These are phyloP conservation scores for Ciborinia camelliae DNA, from an alignment of 2,329 filamentous ascomycete genomes.

Conservation along the genomic window DNA sequence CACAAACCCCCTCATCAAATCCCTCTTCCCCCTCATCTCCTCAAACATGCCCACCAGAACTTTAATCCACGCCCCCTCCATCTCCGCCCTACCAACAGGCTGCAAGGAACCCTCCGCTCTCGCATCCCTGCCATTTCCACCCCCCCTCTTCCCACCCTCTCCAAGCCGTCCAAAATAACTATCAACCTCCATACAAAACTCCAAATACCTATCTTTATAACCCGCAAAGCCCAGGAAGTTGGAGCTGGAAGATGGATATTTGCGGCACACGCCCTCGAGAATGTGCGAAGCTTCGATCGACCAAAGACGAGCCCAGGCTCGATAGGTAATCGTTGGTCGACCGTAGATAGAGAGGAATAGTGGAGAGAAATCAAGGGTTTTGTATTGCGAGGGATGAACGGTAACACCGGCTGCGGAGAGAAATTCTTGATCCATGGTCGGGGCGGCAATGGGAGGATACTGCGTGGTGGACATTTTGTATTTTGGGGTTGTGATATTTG, in stretches of 20 bases:
- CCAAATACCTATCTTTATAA: not conserved
- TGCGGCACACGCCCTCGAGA: not conserved
- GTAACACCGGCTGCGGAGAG: not conserved
- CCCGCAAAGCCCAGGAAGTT: not conserved
- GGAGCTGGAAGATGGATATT: not conserved
- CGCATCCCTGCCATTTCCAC: not conserved
- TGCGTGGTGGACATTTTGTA: not conserved
- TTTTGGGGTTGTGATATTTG: too few species aligned
- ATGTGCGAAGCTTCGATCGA: not conserved
- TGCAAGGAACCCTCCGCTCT: too few species aligned
- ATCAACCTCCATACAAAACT: constrained; percentile 6
- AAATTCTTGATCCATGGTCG: not conserved
- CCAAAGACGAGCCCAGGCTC: constrained; percentile 6
- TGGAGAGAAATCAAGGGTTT: not conserved
- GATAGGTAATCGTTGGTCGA: not conserved
- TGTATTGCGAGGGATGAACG: not conserved
- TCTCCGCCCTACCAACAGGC: not conserved
- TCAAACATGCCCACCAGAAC: not conserved
- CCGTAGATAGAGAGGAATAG: not conserved
- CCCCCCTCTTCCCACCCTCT: not conserved
- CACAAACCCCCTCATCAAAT: not conserved
- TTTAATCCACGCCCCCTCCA: constrained; percentile 3
- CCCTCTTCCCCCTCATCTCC: not conserved
- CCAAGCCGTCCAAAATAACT: not conserved
- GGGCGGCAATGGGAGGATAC: not conserved